Conservation (phyloP, 352 stramenopile species). For the Phytophthora tubulina region DNA sequence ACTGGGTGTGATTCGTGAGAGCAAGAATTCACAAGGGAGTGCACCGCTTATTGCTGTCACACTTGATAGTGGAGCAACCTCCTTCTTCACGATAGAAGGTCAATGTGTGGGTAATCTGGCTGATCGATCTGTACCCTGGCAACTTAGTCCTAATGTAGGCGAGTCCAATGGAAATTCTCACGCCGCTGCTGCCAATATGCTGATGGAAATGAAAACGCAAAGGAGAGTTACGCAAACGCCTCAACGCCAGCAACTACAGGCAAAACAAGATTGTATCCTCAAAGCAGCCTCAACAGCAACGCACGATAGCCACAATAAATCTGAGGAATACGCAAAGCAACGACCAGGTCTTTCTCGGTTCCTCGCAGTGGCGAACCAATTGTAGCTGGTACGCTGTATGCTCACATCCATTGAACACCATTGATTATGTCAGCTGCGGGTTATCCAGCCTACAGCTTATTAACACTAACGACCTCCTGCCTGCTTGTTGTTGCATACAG, state of each 20-base stretch:
- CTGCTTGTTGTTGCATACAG: conserved; percentile 19
- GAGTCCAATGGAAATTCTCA: neutral
- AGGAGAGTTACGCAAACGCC: neutral
- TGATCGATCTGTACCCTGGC: conserved; percentile 20
- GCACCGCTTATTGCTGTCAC: conserved; percentile 36
- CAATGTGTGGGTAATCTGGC: conserved; percentile 41
- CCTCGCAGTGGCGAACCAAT: conserved; percentile 29
- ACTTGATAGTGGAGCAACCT: conserved; percentile 41
- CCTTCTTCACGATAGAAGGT: conserved; percentile 49
- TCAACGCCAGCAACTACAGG: neutral
- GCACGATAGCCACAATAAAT: neutral
- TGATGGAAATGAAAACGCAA: conserved; percentile 16
- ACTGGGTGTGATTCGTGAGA: conserved; percentile 16
- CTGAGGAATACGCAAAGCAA: conserved; percentile 21
- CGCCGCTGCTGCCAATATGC: conserved; percentile 2
- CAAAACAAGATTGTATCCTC: conserved; percentile 21
- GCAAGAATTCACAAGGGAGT: neutral
- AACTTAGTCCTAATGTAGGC: neutral
- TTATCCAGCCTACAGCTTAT: neutral
- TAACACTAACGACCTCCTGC: neutral
- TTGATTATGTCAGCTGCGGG: neutral
- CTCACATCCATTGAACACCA: neutral
- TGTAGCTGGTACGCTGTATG: conserved; percentile 5
- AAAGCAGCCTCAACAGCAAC: neutral
- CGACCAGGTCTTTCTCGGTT: conserved; percentile 30